Conservation (phyloP, 2,329 filamentous ascomycete species). For the Neoscytalidium dimidiatum region DNA sequence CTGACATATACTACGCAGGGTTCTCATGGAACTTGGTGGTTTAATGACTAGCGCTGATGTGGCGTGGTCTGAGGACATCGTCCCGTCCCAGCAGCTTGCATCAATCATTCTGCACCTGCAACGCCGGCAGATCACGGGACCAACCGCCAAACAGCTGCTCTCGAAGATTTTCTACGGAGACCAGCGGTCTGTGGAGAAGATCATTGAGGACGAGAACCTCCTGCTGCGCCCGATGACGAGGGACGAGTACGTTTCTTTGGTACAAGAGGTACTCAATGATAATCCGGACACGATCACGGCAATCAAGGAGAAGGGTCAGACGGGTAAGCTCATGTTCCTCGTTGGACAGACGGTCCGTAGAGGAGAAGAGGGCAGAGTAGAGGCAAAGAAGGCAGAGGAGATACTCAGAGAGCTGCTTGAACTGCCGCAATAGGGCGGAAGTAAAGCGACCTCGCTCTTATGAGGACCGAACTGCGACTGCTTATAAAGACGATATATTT, state of each 20-base stretch:
- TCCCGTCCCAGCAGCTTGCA: conserved; percentile 44
- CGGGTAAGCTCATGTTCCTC: conserved; percentile 68
- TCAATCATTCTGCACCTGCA: conserved; percentile 45
- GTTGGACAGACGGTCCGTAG: conserved; percentile 68
- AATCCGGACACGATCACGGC: conserved; percentile 61
- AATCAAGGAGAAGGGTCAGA: conserved; percentile 59
- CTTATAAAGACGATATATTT: background rate
- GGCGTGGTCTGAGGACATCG: conserved; percentile 43
- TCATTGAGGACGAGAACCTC: conserved; percentile 61
- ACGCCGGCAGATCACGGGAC: conserved; percentile 50
- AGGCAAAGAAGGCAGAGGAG: conserved; percentile 60
- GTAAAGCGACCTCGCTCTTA: background rate
- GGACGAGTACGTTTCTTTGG: conserved; percentile 58
- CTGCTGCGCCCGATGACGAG: conserved; percentile 56
- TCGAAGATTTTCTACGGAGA: conserved; percentile 56
- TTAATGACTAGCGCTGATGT: conserved; percentile 42
- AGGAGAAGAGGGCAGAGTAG: conserved; percentile 62
- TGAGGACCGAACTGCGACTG: background rate
- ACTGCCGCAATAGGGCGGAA: background rate
- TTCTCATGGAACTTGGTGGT: conserved; percentile 55
- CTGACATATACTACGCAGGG: conserved; percentile 30
- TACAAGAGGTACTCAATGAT: conserved; percentile 53
- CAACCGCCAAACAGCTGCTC: conserved; percentile 63
- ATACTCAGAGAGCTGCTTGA: conserved; percentile 53
- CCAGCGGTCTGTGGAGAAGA: conserved; percentile 48